Conservation (phyloP, 371 early-diverging fungal species). For the Rhizopus sp. region DNA sequence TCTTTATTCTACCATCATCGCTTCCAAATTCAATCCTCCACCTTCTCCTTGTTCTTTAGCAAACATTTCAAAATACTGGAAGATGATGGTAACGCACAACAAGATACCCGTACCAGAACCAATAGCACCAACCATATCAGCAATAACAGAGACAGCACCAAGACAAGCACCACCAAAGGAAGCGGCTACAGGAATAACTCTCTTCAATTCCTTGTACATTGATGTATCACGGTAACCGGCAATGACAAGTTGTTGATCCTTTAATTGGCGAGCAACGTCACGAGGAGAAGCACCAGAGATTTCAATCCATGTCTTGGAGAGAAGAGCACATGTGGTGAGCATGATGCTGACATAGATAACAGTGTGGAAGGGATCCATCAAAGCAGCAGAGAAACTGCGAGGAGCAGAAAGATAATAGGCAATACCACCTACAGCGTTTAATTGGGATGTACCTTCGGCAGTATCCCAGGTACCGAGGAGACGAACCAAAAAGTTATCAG, state of each 20-base stretch:
- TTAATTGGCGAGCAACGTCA: slow-evolving; percentile 98
- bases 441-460: slow-evolving; percentile 88
- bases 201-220: slow-evolving; percentile 98
- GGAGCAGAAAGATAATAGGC: slow-evolving; percentile 99
- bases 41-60: slow-evolving; percentile 91
- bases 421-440: slow-evolving; percentile 94
- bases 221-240: slow-evolving; percentile 96
- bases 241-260: slow-evolving; percentile 97
- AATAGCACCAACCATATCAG: slow-evolving; percentile 95
- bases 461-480: slow-evolving; percentile 98
- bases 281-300: slow-evolving; percentile 96
- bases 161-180: slow-evolving; percentile 98
- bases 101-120: slow-evolving; percentile 99
- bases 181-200: slow-evolving; percentile 97
- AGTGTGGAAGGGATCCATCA: slow-evolving; percentile 96
- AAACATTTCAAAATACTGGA: slow-evolving; percentile 99
- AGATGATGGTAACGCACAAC: slow-evolving; percentile 99
- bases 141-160: slow-evolving; percentile 95
- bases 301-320: slow-evolving; percentile 99
- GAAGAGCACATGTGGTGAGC: slow-evolving; percentile 94
- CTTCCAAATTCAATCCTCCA: slow-evolving; percentile 54
- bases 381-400: slow-evolving; percentile 79
- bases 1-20: slow-evolving; percentile 37
- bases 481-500: slow-evolving; percentile 93
- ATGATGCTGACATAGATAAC: slow-evolving; percentile 93